These are phyloP conservation scores for Fusarium nurragi DNA, from an alignment of 2,329 filamentous ascomycete genomes.

Conservation along the genomic window DNA sequence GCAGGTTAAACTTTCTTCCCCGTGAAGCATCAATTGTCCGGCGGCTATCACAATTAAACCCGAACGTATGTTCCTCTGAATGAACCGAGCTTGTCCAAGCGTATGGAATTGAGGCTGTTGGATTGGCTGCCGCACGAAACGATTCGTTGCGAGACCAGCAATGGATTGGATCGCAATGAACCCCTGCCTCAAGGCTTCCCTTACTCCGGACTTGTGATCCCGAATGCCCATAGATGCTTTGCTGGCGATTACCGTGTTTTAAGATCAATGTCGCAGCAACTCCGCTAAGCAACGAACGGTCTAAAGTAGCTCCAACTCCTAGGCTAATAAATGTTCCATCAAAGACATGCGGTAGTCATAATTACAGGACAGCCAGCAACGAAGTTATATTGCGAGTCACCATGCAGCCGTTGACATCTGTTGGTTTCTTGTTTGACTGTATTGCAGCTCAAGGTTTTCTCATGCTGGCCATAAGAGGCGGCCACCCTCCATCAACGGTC, in stretches of 20 bases:
- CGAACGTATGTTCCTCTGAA: constrained; percentile 9
- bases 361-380: no score
- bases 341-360: no score
- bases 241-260: constrained; percentile 30
- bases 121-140: constrained; percentile 38
- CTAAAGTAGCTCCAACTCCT: background rate
- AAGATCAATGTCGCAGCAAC: constrained; percentile 34
- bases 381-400: no score
- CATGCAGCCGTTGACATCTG: no score
- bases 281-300: constrained; percentile 21
- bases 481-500: background rate
- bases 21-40: background rate
- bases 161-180: constrained; percentile 32
- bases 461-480: constrained; percentile 4
- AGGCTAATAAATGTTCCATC: no score
- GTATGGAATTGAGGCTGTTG: constrained; percentile 37
- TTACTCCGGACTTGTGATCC: background rate
- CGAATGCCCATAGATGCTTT: background rate
- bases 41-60: constrained; percentile 19
- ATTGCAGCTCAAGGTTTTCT: constrained; percentile 7
- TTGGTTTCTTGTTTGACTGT: constrained; percentile 20
- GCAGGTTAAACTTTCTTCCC: background rate
- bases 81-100: constrained; percentile 9
- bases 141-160: constrained; percentile 26
- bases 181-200: constrained; percentile 13